Conservation (phyloP, 768 basidiomycete genomes). For the Leccinum boreale region DNA sequence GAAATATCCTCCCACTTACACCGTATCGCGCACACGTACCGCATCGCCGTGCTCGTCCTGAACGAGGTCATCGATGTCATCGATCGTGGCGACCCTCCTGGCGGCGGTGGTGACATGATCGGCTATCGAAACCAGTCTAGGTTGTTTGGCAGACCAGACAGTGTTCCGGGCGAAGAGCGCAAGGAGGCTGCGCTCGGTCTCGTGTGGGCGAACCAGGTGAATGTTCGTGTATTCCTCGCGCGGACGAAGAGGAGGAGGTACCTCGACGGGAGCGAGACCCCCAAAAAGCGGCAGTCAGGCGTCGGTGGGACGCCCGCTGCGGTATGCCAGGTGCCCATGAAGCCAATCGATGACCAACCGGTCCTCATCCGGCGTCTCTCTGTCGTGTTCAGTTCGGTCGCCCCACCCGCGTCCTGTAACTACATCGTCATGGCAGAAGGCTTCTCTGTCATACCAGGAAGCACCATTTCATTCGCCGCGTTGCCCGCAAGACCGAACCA, state of each 20-base stretch:
- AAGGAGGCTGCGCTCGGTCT: slow-evolving; percentile 88
- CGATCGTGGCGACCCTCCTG: slow-evolving; percentile 26
- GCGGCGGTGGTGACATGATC: slow-evolving; percentile 30
- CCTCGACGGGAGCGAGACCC: slow-evolving; percentile 36
- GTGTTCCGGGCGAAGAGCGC: slow-evolving; percentile 49
- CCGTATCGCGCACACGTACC: slow-evolving; percentile 56
- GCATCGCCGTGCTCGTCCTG: slow-evolving; percentile 75
- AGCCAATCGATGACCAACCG: slow-evolving; percentile 37
- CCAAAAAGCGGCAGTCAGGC: slow-evolving; percentile 25
- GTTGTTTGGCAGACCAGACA: slow-evolving; percentile 70
- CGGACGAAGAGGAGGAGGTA: slow-evolving; percentile 69
- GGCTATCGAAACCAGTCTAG: slow-evolving; percentile 70
- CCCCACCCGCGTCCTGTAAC: slow-evolving; percentile 59
- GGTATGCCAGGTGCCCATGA: background rate
- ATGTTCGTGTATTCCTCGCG: slow-evolving; percentile 77
- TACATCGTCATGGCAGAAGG: slow-evolving; percentile 70
- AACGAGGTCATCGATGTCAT: slow-evolving; percentile 91
- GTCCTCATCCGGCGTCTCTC: slow-evolving; percentile 68
- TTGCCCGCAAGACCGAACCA: slow-evolving; percentile 1
- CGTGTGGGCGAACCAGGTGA: slow-evolving; percentile 92
- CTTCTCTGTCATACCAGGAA: slow-evolving; percentile 36
- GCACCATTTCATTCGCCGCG: slow-evolving; percentile 8
- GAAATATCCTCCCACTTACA: slow-evolving; percentile 72
- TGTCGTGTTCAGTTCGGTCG: slow-evolving; percentile 73
- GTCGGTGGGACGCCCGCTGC: background rate